Evolutionary conservation across 148 eudicot species (phyloP), one percentile per base, ranked within the genome.

Genomic region (Camellia lanceoleosa): DNA sequence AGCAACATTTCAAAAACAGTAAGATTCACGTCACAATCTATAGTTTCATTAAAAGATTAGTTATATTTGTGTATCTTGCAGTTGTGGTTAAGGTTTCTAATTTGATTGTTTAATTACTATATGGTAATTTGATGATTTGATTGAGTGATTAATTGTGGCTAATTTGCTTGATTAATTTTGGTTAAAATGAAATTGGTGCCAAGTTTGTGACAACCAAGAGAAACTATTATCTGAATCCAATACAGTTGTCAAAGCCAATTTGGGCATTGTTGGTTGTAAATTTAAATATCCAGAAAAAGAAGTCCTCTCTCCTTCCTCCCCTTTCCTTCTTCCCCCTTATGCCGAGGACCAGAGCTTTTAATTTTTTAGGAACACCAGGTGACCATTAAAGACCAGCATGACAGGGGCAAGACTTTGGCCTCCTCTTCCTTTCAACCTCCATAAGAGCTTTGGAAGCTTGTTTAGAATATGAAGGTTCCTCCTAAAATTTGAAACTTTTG

Each of bases 1-100:
- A 87, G 81, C 75, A 84, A 95, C 87, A 95, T 95, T 80, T 95
- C 99, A 18, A 88, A 93, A 89, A 81, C 97, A 82, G 99, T 93
- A 89, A 55, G 85, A 51, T 84, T 56, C 73, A 56, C 64, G 23
- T 30, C 44, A 23, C 8, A 68, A 59, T 46, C 38, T 77, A 47
- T 15, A 12, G 12, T 67, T 78, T 49, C 19, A 20, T 56, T 10
- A 5, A 74, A 70, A 75, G 58, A 49, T 61, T 71, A 59, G 69
- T 77, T 80, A 13, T 70, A 10, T 8, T 55, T 55, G 72, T 61
- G 23, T 44, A 78, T 42, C 15, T 78, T 69, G 61, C 30, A 2
- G 38, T 77, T 70, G 61, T 47, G 9, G 38, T 77, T 70, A 71
- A 42, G 10, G 7, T 54, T 72, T n/a, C 58, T 60, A 42, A 66